Evolutionary conservation across 2,329 filamentous ascomycete species (phyloP).

Genomic region (Xylariaceae sp.): DNA sequence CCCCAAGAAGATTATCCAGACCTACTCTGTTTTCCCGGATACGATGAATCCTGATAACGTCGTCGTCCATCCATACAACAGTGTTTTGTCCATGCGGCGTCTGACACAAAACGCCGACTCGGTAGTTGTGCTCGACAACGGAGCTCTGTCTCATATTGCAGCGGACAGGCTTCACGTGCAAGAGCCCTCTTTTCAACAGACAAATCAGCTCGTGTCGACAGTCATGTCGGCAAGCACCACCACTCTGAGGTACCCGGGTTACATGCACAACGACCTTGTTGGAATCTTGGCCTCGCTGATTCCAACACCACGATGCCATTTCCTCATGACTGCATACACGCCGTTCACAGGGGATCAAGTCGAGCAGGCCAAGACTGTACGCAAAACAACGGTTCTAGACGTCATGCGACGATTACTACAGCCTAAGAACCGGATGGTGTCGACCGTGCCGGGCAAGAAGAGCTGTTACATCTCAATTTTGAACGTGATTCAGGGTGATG

Average conservation of each 20-base stretch:
- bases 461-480: constrained; percentile 99
- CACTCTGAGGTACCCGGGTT: constrained; percentile 92
- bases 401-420: constrained; percentile 95
- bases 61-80: constrained; percentile 98
- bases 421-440: constrained; percentile 99
- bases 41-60: constrained; percentile 83
- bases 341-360: constrained; percentile 96
- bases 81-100: constrained; percentile 82
- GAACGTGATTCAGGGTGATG: constrained; percentile 98
- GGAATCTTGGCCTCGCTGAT: constrained; percentile 95
- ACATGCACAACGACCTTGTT: constrained; percentile 99
- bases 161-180: constrained; percentile 92
- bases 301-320: constrained; percentile 93
- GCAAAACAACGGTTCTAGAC: constrained; percentile 95
- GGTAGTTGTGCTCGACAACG: constrained; percentile 95
- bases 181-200: constrained; percentile 93
- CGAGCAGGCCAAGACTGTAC: constrained; percentile 93
- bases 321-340: constrained; percentile 97
- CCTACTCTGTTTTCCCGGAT: constrained; percentile 97
- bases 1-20: constrained; percentile 98
- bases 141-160: constrained; percentile 86
- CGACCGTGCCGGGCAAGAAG: constrained; percentile 89
- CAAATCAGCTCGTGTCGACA: constrained; percentile 93
- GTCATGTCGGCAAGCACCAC: constrained; percentile 99
- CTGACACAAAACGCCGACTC: constrained; percentile 96